phyloP scores from a whole-genome alignment of 768 basidiomycete species.

The Scleroderma bovista region DNA sequence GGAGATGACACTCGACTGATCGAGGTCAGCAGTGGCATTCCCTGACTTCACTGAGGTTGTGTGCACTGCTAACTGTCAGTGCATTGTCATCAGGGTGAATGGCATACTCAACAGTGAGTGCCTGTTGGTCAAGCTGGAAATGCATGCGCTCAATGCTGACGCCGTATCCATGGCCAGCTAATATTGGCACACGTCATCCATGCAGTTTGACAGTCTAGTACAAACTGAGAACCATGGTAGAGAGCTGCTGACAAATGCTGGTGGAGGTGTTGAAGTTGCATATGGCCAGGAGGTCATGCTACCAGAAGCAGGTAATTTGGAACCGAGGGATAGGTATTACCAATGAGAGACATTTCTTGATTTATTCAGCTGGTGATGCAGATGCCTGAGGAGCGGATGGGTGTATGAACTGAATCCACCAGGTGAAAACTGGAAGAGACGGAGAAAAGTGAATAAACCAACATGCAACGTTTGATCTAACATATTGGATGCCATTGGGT shows the following conservation, averaged over 20 bases:
- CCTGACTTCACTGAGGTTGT: constrained; percentile 62
- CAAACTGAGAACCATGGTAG: constrained; percentile 78
- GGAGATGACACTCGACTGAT: constrained; percentile 77
- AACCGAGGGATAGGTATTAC: constrained; percentile 35
- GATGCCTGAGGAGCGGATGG: constrained; percentile 33
- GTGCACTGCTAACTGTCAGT: constrained; percentile 23
- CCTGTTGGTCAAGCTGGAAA: constrained; percentile 79
- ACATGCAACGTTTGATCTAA: constrained; percentile 82
- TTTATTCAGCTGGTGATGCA: constrained; percentile 32
- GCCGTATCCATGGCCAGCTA: constrained; percentile 75
- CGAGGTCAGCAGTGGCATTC: constrained; percentile 69
- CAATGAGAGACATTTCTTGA: constrained; percentile 23
- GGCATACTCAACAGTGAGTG: constrained; percentile 77
- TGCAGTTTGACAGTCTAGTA: constrained; percentile 77
- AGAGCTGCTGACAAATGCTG: constrained; percentile 71
- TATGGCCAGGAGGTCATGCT: constrained; percentile 83
- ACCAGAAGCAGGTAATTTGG: constrained; percentile 90
- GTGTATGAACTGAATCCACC: constrained; percentile 79
- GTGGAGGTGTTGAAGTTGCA: constrained; percentile 74
- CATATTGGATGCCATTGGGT: constrained; percentile 69
- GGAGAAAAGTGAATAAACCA: constrained; percentile 22
- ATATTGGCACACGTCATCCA: constrained; percentile 66
- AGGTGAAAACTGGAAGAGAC: constrained; percentile 63
- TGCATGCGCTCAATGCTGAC: constrained; percentile 73
- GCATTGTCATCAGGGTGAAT: constrained; percentile 61